Base-by-base conservation (phyloP, 1,284 basidiomycete genomes). In the Ceratobasidium sp. region DNA sequence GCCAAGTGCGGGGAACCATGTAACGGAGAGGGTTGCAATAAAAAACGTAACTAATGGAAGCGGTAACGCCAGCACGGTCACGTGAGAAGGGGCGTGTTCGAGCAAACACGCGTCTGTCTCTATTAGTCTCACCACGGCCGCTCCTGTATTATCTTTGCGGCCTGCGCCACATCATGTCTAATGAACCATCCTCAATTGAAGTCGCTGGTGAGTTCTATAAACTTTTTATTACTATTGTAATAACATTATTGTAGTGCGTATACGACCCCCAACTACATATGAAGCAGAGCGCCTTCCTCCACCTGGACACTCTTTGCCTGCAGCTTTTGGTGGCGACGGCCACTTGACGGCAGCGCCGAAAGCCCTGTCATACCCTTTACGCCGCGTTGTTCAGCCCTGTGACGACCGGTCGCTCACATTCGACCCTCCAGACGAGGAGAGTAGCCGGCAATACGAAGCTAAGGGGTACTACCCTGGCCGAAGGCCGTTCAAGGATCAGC, bases 341-440 rank as follows among this genome's bases (percentile, higher is more conserved):
- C 89, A 91, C 48, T 88, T 97, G 69, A 91, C 93, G 17, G 87
- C 75, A 22, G 73, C 91, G 9, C 90, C 92, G 8, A 75, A 75
- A 73, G 83, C 89, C 33, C 84, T 86, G 60, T 53, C 41, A 31
- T 73, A 73, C 45, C 71, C 71, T 1, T 86, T 94, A 74, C 88
- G 92, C 75, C 89, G 94, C 78, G 89, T 94, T 76, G 89, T 94
- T 36, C 90, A 93, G 80, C 88, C 94, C 69, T 87, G 93, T 66
- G 93, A 95, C 81, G 93, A 95, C 85, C 90, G 93, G 75, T 93
- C 94, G 77, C 87, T 98, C 75, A 95, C 95, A n/a, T 99, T 98
- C 81, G 96, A 99, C 83, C 95, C 95, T 51, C 92, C 95, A 72
- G 95, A 97, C 82, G 91, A 90, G 80, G 93, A 95, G 82, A 88